Percentiles rank a stretch among this genome's conserved stretches.
Conservation (phyloP, 495 filamentous ascomycete species). For the Trypethelium eluteriae region DNA sequence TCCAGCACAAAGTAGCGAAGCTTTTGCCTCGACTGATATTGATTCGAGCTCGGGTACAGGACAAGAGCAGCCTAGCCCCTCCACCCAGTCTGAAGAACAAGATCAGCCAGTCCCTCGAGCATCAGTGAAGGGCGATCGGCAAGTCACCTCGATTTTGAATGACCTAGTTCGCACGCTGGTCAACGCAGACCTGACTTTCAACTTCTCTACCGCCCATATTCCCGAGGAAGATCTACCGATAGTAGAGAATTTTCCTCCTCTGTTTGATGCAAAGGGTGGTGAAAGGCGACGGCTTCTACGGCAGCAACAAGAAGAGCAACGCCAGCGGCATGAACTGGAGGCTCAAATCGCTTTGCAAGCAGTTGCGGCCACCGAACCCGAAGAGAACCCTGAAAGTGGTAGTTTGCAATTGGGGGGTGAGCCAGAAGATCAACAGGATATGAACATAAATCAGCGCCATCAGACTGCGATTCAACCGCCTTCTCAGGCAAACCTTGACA, state of each 20-base stretch:
- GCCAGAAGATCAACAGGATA: constrained; percentile 60
- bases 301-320: constrained; percentile 47
- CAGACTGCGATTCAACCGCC: constrained; percentile 62
- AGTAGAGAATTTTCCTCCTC: constrained; percentile 59
- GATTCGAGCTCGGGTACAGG: constrained; percentile 14
- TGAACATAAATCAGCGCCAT: constrained; percentile 43
- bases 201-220: constrained; percentile 48
- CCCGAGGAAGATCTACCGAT: constrained; percentile 47
- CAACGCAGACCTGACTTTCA: constrained; percentile 50
- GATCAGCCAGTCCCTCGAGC: background rate
- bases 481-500: constrained; percentile 49
- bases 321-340: constrained; percentile 49
- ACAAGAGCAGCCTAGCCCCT: background rate
- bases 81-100: background rate
- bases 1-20: constrained; percentile 20
- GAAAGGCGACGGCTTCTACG: constrained; percentile 65
- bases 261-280: constrained; percentile 74
- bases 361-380: constrained; percentile 21
- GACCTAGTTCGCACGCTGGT: background rate
- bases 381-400: constrained; percentile 56
- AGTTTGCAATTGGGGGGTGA: constrained; percentile 87
- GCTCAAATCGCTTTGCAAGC: constrained; percentile 50
- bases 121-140: background rate
- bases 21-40: background rate
- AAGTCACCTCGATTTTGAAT: background rate